Base-by-base conservation (phyloP, 306 rosid genomes). In the Biancaea sappan region DNA sequence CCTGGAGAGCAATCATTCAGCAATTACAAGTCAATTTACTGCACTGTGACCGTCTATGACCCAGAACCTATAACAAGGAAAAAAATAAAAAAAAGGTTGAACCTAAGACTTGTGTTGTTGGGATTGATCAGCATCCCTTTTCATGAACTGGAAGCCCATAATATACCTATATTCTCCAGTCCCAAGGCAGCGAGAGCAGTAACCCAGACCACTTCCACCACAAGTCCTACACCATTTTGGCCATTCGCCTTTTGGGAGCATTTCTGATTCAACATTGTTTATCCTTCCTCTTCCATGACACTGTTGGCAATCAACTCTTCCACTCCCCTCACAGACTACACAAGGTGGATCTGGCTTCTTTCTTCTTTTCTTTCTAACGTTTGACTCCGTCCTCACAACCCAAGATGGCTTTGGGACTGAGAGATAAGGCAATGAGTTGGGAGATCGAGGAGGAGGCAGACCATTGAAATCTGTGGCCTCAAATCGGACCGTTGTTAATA, bases 221-320 rank as follows among this genome's bases (percentile, higher is more conserved):
- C 98, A 94, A 66, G 85, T 82, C 72, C 77, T 81, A 79, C 98
- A 94, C 98, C 97, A 94, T 73, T 83, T 84, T 31, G 98, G 98
- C 98, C 98, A 94, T 76, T 94, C 90, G 11, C 98, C 97, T 81
- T 90, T 86, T 2, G 97, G 95, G 38, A 94, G 97, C 90, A 94
- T 84, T 82, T 81, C 83, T 59, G 87, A 54, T 56, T 87, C 82
- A 58, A 81, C 84, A 69, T 31, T 76, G 66, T 91, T 94, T 46
- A 89, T 91, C 89, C 98, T 86, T 63, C 97, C 98, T 81, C 48
- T 87, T 75, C 97, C 98, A 35, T 7, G 32, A 73, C 98, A 94
- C 31, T 78, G 58, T 53, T 84, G 84, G 79, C 98, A 94, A 74
- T 70, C 84, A 25, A 79, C 86, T 75, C 93, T 88, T 87, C 98